Base-by-base conservation (phyloP, 108 stramenopile species). In the Nitzschia sp. region DNA sequence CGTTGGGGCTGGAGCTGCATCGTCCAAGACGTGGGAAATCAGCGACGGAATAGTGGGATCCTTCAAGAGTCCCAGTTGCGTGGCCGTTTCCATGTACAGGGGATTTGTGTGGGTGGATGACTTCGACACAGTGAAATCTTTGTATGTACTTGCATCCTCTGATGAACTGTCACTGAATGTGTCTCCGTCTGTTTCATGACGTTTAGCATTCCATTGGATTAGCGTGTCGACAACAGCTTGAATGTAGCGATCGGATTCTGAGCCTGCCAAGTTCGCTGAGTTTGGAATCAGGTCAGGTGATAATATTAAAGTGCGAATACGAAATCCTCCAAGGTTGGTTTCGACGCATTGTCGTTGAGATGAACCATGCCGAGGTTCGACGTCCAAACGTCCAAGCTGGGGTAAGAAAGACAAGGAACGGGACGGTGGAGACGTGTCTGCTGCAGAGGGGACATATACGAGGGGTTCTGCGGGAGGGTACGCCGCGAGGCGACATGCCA, bases 391-490 rank as follows among this genome's bases (percentile, higher is more conserved):
- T 8, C 26, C 2, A 3, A 42, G 22, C n/a, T 69, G 63, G n/a
- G 75, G 67, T 26, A 76, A 57, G 41, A 69, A 76, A 19, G 62
- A 65, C 22, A 63, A 41, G 15, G 65, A 40, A 56, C 19, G n/a
- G 52, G 21, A 25, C 14, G 15, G 40, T 51, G 58, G 58, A 7
- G 34, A 17, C 5, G 11, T 22, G 26, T 83, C 82, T 14, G 75
- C 46, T 8, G 51, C 69, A 11, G 86, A 75, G 0, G 84, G 90
- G 6, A 88, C 75, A 68, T 87, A 88, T 21, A 86, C 66, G 52
- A 93, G 38, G 8, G 92, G 89, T 55, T 87, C 87, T 2, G 87
- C 86, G 8, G 92, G 89, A 12, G 92, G 89, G 51, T 89, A 85
- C 6, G 87, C 89, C 19, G 84, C 76, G 50, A 93, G 63, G 7